phyloP scores from a whole-genome alignment of 345 rosid species.

The Gossypium thurberi region DNA sequence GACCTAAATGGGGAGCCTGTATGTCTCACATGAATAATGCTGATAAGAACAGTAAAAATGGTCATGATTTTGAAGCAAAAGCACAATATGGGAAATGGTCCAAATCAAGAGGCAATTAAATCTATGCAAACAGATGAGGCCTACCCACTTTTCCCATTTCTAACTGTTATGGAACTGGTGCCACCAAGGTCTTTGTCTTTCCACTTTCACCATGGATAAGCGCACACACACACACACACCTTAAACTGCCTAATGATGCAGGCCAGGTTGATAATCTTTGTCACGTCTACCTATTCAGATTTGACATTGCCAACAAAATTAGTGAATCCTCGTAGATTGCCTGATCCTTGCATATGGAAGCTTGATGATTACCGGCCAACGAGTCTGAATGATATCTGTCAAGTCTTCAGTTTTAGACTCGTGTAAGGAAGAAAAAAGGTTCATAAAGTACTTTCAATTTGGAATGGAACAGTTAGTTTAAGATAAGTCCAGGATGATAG shows the following conservation, averaged over 20 bases:
- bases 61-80: slow-evolving; percentile 4
- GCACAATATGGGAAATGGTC: slow-evolving; percentile 1
- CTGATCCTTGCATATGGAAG: neutral
- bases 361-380: neutral
- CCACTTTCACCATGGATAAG: slow-evolving; percentile 2
- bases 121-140: neutral
- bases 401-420: neutral
- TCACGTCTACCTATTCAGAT: neutral
- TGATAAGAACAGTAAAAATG: neutral
- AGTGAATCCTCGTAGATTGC: neutral
- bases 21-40: neutral
- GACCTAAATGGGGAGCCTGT: neutral
- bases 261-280: neutral
- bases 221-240: neutral
- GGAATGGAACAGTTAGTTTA: neutral
- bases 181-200: neutral
- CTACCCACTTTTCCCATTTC: neutral
- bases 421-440: neutral
- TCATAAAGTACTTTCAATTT: neutral
- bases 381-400: neutral
- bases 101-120: neutral
- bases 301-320: neutral
- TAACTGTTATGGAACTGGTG: neutral
- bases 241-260: neutral
- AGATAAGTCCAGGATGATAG: neutral